Conservation (phyloP, 2,329 filamentous ascomycete species). For the Fusarium scirpi region DNA sequence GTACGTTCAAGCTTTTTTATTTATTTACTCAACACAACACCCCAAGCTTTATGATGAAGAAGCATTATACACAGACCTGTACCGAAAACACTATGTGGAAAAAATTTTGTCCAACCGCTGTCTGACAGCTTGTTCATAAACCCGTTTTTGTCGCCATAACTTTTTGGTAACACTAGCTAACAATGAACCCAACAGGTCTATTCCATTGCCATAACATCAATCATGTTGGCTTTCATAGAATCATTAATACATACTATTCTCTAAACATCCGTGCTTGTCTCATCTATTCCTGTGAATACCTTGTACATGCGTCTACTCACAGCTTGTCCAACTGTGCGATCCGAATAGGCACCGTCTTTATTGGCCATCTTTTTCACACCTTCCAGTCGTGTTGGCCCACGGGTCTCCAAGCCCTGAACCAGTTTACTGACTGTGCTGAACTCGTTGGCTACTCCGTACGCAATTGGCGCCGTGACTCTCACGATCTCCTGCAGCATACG, state of each 20-base stretch:
- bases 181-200: conserved; percentile 32
- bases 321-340: conserved; percentile 67
- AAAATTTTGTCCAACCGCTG: conserved; percentile 83
- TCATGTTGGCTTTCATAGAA: conserved; percentile 10
- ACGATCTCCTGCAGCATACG: conserved; percentile 82
- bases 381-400: conserved; percentile 72
- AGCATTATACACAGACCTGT: conserved; percentile 83
- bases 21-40: conserved; percentile 7
- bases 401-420: conserved; percentile 66
- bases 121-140: conserved; percentile 66
- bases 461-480: conserved; percentile 78
- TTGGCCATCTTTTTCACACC: conserved; percentile 69
- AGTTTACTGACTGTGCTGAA: conserved; percentile 70
- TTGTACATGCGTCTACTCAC: conserved; percentile 70
- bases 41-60: conserved; percentile 72
- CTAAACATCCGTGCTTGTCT: conserved; percentile 65
- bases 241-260: conserved; percentile 25
- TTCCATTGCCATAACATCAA: conserved; percentile 8
- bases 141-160: conserved; percentile 41
- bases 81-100: conserved; percentile 79
- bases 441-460: conserved; percentile 73
- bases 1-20: conserved; percentile 53
- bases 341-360: conserved; percentile 67
- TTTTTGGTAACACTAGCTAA: conserved; percentile 40
- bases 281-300: conserved; percentile 69